Base-by-base conservation (phyloP, 768 basidiomycete species). In the Boletus insuetus region DNA sequence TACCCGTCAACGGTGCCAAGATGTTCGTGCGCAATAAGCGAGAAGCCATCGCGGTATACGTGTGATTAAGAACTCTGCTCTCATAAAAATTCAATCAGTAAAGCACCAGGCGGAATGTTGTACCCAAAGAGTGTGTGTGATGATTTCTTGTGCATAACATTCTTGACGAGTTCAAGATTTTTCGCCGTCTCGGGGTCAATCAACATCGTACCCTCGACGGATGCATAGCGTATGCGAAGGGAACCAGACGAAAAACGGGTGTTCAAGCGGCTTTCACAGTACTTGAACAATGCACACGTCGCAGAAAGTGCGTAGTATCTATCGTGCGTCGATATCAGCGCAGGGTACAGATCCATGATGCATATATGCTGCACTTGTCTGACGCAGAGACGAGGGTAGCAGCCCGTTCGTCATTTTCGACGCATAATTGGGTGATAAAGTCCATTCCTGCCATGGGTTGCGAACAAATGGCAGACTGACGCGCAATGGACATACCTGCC, bases 261-360 rank as follows among this genome's bases (percentile, higher is more conserved):
- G 59, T 90, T 88, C 49, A 89, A 71, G 47, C 82, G 81, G 3
- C 72, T 71, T 65, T 95, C 91, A 20, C 87, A 79, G 62, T 91
- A 84, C 68, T 92, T 93, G 79, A 98, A 94, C 16, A 98, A 74
- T 0, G 94, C 95, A 47, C 86, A 86, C 1, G 82, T 77, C 3
- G 96, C 92, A 4, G 90, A 91, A 8, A 98, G 81, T 0, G 91
- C 88, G 63, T 93, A 94, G 65, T 94, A 94, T 73, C 93, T 97
- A 49, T 29, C 13, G 22, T 10, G 29, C 22, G 41, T 46, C 22
- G 41, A 52, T 54, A 41, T 64, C 52, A 58, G 58, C 4, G 49
- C 37, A 11, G 5, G 14, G 46, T 29, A n/a, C 12, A 32, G 12
- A 43, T 50, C 16, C 3, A 31, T 48, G 34, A 57, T 47, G 60